Evolutionary conservation across 2,329 filamentous ascomycete genomes (phyloP), one percentile per base, ranked within the genome.

Genomic region (Tricladium varicosporioides): DNA sequence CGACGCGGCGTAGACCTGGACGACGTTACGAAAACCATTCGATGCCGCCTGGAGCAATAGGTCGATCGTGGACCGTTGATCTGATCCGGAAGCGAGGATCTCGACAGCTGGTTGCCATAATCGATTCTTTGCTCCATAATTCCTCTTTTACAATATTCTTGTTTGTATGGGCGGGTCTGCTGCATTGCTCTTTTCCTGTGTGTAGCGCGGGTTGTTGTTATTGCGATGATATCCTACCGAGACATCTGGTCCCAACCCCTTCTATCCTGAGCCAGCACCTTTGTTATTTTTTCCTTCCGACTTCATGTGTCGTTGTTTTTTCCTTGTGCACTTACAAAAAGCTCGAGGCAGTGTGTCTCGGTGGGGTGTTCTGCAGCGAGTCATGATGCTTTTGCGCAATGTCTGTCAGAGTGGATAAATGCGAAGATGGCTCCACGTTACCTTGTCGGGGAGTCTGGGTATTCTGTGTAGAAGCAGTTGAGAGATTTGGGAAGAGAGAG

Each of bases 1-100:
- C 69, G 66, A 71, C 68, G 70, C 68, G 72, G 71, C 73, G 73
- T 74, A 71, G 69, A 71, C 70, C n/a, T 74, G 73, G 72, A 78
- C 73, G 76, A 79, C 74, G 74, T 77, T 73, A 78, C 71, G 75
- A 78, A 70, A 71, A 65, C 67, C 50, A 71, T 65, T 67, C 72
- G 71, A 70, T 68, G 67, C 68, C 69, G 70, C 69, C 60, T 63
- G 60, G 65, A 65, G 63, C 60, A 67, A 62, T 53, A 62, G 53
- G 63, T 65, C 63, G 66, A 68, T 71, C 69, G 65, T 64, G 69
- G 56, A 60, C 59, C 55, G 51, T 56, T 63, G 53, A 46, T 52
- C 45, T 53, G 57, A 64, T 64, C 61, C 44, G 51, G 55, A 47
- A 54, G 51, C 57, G 49, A 64, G 51, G 60, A 57, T 58, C 51